phyloP scores from a whole-genome alignment of 1,284 basidiomycete species.

The Ceratobasidium sp. region DNA sequence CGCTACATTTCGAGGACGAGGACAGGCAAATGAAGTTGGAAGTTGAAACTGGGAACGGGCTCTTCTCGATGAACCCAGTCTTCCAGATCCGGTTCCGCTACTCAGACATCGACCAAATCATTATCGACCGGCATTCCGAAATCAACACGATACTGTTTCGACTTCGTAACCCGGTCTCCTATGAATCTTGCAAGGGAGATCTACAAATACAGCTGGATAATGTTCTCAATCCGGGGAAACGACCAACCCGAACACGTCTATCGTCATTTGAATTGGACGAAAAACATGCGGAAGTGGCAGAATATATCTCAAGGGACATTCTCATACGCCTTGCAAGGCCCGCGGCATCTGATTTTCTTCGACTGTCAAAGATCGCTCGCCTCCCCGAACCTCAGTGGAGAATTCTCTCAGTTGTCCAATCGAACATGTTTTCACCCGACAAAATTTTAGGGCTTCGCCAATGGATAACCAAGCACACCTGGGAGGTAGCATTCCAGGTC shows the following conservation, averaged over 20 bases:
- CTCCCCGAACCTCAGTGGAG: not conserved
- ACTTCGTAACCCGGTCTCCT: constrained; percentile 24
- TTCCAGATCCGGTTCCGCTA: constrained; percentile 25
- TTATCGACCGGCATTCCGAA: constrained; percentile 18
- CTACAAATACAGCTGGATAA: constrained; percentile 62
- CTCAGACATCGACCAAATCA: constrained; percentile 25
- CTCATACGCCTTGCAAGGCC: constrained; percentile 62
- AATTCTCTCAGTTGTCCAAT: not conserved
- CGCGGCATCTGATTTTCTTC: constrained; percentile 67
- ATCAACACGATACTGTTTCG: constrained; percentile 15
- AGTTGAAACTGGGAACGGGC: not conserved
- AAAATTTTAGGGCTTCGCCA: constrained; percentile 58
- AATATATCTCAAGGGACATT: constrained; percentile 51
- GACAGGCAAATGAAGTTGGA: constrained; percentile 5
- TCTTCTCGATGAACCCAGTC: not conserved
- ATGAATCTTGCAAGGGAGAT: constrained; percentile 60
- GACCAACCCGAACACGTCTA: constrained; percentile 54
- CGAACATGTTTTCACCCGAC: constrained; percentile 52
- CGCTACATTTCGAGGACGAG: constrained; percentile 28
- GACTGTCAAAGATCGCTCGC: constrained; percentile 58
- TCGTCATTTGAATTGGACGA: constrained; percentile 7
- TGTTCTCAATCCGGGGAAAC: constrained; percentile 53
- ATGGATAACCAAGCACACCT: constrained; percentile 57
- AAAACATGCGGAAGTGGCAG: constrained; percentile 51
- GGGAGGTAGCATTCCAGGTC: constrained; percentile 49